Base-by-base conservation (phyloP, 495 filamentous ascomycete genomes). In the Hypomontagnella monticulosa region DNA sequence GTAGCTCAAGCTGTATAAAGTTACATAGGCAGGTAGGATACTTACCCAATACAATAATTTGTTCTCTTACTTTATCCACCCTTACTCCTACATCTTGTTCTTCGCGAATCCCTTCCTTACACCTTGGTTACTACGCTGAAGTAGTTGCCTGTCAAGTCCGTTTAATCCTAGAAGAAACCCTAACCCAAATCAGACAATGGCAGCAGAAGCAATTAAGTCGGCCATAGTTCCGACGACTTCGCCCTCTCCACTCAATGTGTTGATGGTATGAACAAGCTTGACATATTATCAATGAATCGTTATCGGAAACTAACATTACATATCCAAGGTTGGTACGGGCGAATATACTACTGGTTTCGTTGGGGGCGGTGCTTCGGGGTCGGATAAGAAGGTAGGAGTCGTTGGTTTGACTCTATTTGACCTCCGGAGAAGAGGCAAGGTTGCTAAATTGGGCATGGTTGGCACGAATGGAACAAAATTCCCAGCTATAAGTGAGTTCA, bases 261-360 rank as follows among this genome's bases (percentile, higher is more conserved):
- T 94, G 75, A 97, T 96, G 93, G 91, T 91, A 76, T 68, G 80
- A 66, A 54, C 34, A 32, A 63, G 58, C 41, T 43, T 41, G 30
- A 32, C 18, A 15, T 27, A 6, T 43, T 10, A 14, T 36, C 2
- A 38, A 44, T 2, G 34, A 15, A 14, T 64, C 41, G 5, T 71
- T 54, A 52, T 61, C 66, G 8, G 54, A 69, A 47, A 72, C 65
- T 63, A 56, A 71, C 32, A 32, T 42, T 61, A 27, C 6, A 27
- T 27, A 5, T 23, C 12, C 19, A 66, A 91, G 89, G 85, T 96
- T 34, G 91, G 92, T 20, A 93, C 91, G n/a, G 92, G 93, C 57
- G 93, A 97, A 80, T 97, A 97, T 84, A 97, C 93, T 63, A 97
- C 93, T 43, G 92, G 92, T 36, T 95, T 92, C 69, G 91, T 93